These are phyloP conservation scores for Neurospora hispaniola DNA, from an alignment of 495 filamentous ascomycete species.

Conservation along the genomic window DNA sequence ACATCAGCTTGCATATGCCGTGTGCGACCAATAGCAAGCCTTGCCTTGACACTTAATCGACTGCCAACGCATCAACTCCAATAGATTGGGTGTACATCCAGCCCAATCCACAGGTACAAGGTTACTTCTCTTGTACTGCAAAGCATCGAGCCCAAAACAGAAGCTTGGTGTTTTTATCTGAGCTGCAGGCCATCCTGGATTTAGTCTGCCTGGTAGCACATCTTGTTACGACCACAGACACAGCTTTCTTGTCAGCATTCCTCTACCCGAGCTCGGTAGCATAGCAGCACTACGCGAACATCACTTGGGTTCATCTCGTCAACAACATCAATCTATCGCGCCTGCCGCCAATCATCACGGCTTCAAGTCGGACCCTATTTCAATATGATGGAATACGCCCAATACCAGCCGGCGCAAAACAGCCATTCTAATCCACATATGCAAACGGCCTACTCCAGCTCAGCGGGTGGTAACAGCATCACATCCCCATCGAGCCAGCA, in stretches of 20 bases:
- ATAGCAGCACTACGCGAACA: background rate
- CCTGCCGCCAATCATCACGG: constrained; percentile 12
- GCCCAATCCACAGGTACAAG: constrained; percentile 40
- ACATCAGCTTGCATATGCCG: constrained; percentile 50
- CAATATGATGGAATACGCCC: constrained; percentile 61
- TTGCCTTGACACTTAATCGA: constrained; percentile 32
- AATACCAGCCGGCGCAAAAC: constrained; percentile 50
- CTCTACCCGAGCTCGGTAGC: constrained; percentile 7
- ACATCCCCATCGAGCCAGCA: constrained; percentile 51
- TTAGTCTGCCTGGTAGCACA: constrained; percentile 13
- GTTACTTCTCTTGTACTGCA: constrained; percentile 32
- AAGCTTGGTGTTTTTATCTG: constrained; percentile 19
- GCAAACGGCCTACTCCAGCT: constrained; percentile 37
- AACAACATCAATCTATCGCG: constrained; percentile 1
- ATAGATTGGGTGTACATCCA: constrained; percentile 45
- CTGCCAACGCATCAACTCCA: constrained; percentile 51
- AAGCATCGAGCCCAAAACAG: constrained; percentile 29
- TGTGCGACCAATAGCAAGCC: constrained; percentile 44
- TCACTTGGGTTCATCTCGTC: background rate
- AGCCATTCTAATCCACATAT: constrained; percentile 38
- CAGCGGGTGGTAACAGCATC: constrained; percentile 48
- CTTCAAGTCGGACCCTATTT: constrained; percentile 10
- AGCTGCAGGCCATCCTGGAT: constrained; percentile 8
- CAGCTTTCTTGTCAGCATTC: constrained; percentile 10
- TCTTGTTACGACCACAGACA: constrained; percentile 2